Evolutionary conservation across 2,329 filamentous ascomycete species (phyloP).

Genomic region (Thielaviopsis populi): DNA sequence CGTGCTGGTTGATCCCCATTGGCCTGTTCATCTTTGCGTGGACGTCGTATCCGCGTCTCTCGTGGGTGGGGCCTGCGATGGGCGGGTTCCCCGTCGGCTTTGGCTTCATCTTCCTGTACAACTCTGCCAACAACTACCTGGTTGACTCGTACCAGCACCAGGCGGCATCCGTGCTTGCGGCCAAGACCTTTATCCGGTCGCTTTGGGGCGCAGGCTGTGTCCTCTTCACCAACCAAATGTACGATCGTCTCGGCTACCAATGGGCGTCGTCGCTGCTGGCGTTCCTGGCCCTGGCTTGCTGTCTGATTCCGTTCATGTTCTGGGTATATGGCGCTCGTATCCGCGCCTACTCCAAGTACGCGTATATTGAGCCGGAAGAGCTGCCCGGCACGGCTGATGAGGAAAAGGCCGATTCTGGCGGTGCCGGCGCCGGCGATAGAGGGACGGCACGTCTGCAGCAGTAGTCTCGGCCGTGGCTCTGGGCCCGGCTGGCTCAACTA

Average conservation of each 20-base stretch:
- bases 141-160: conserved; percentile 51
- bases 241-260: conserved; percentile 52
- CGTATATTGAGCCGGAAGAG: conserved; percentile 48
- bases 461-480: conserved; percentile 8
- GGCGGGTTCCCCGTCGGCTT: conserved; percentile 61
- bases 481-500: conserved; percentile 12
- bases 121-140: conserved; percentile 61
- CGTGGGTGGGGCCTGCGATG: conserved; percentile 57
- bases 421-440: neutral
- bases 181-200: conserved; percentile 64
- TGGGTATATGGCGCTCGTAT: conserved; percentile 63
- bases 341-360: conserved; percentile 53
- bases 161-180: conserved; percentile 65
- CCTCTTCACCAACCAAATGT: conserved; percentile 74
- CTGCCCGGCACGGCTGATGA: conserved; percentile 5
- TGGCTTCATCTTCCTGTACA: conserved; percentile 74
- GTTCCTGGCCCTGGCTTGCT: conserved; percentile 63
- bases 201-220: conserved; percentile 69
- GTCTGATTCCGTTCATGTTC: conserved; percentile 69
- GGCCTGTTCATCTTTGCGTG: conserved; percentile 45
- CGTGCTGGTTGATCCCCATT: conserved; percentile 54
- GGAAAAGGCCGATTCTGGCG: conserved; percentile 1
- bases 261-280: conserved; percentile 62
- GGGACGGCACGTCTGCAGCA: neutral
- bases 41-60: conserved; percentile 47